Base-by-base conservation (phyloP, 1,284 basidiomycete genomes). In the Malassezia nana region DNA sequence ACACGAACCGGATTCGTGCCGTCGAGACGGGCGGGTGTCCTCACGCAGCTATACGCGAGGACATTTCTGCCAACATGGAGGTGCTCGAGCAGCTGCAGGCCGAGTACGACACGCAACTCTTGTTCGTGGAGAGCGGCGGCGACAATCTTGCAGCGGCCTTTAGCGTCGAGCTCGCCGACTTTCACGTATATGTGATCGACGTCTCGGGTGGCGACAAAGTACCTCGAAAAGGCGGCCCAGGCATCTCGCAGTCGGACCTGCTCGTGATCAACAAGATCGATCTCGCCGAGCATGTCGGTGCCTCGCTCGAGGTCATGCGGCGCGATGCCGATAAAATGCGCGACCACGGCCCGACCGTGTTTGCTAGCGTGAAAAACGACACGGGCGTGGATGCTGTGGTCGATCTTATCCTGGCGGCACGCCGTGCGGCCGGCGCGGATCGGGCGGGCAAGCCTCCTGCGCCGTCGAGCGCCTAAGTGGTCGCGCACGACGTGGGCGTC, bases 101-200 rank as follows among this genome's bases (percentile, higher is more conserved):
- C n/a, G 85, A 88, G 74, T 77, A 75, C 50, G 57, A 53, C 24
- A 75, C 75, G 49, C 74, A 78, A 51, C 50, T 76, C 1, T 64
- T 76, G 86, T 85, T 96, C 60, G 90, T 96, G 10, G 92, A 96
- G 76, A 87, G 84, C 59, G 92, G 92, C 32, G 92, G 91, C 13
- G 92, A 96, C 75, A 96, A 96, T 74, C 79, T 96, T 8, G 90
- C 79, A 8, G 92, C 92, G 5, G 94, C 94, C 75, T 96, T 95
- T 75, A 90, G 87, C 40, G 80, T 91, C 55, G 92, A 98, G 75
- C 77, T 98, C 42, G 91, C 94, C 9, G 92, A 98, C 75, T 96
- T 91, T 74, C 95, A 96, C 74, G 60, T 71, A 15, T 72, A 72
- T 45, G 64, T 79, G 64, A 81, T 81, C 55, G 81, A 81, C 59